Evolutionary conservation across 2,329 filamentous ascomycete genomes (phyloP), one percentile per base, ranked within the genome.

Genomic region (Bipolaris gigantea): DNA sequence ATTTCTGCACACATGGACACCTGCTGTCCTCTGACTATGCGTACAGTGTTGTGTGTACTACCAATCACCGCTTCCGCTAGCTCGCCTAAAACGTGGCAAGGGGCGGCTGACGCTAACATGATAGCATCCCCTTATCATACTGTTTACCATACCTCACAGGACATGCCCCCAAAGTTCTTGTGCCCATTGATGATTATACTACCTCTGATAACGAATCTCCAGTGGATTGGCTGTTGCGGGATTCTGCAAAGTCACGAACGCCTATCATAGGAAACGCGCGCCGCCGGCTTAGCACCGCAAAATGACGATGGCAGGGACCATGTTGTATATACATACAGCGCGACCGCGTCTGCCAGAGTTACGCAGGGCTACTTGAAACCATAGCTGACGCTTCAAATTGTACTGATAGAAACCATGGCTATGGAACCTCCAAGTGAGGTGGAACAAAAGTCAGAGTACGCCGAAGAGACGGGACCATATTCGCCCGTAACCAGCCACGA

Each of bases 401-500:
- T 11, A 30, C 27, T 30, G 18, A 35, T 9, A 34, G 5, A 19
- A 21, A 19, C 16, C 13, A 53, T 53, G 39, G 25, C 39, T 6
- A n/a, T 27, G 23, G 39, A 49, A 33, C 32, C 46, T 9, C 23
- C 23, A 13, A 25, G 19, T n/a, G 46, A 50, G 34, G 25, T 38
- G 4, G 46, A 44, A 34, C 30, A 46, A 38, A 50, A 50, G 19
- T 38, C 45, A 8, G 44, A 44, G 8, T 53, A 53, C 19, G 46
- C 48, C 8, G 40, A 48, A 23, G 50, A 55, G 34, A 47, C 21
- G 11, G 23, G 49, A 42, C 30, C 39, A 25, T 56, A 56, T 48
- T 60, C 57, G 13, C 35, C 46, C 19, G 41, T 54, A 25, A 19
- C 40, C 6, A 54, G 55, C 23, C 44, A 55, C 11, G 54, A 50